These are phyloP conservation scores for Solanum chiquidenum DNA, from an alignment of 257 asterid species.

Conservation along the genomic window DNA sequence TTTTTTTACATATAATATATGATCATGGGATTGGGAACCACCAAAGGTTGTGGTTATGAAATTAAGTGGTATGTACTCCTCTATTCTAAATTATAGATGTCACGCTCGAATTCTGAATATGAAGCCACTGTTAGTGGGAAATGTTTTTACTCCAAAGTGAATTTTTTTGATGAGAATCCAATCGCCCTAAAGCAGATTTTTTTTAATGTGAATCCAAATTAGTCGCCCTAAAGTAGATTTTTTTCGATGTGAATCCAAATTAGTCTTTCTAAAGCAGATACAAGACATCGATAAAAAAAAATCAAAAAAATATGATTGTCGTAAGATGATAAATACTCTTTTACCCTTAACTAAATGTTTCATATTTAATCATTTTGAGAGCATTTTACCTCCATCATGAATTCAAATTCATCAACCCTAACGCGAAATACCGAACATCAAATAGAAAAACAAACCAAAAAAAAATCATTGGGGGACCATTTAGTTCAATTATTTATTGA, in stretches of 20 bases:
- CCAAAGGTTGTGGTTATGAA: neutral
- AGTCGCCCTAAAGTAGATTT: too few species aligned
- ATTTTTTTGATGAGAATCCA: too few species aligned
- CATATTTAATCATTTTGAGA: too few species aligned
- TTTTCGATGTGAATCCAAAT: too few species aligned
- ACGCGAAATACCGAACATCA: fast-evolving
- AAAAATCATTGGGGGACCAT: constrained; percentile 36
- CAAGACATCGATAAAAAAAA: too few species aligned
- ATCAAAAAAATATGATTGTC: too few species aligned
- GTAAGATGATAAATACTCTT: too few species aligned
- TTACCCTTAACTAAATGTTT: neutral
- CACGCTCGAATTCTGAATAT: neutral
- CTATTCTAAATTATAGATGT: too few species aligned
- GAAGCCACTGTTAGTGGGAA: too few species aligned
- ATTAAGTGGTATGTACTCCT: neutral
- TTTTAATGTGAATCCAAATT: too few species aligned
- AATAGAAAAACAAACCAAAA: neutral
- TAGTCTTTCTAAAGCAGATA: too few species aligned
- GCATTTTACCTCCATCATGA: neutral
- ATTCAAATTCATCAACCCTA: neutral
- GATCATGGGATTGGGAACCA: neutral
- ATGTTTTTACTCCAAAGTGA: neutral
- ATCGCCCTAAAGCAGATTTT: too few species aligned
- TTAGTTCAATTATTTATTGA: constrained; percentile 27
- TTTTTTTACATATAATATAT: neutral